Evolutionary conservation across 768 basidiomycete genomes (phyloP), one percentile per base, ranked within the genome.

Genomic region (Astraeus odoratus): DNA sequence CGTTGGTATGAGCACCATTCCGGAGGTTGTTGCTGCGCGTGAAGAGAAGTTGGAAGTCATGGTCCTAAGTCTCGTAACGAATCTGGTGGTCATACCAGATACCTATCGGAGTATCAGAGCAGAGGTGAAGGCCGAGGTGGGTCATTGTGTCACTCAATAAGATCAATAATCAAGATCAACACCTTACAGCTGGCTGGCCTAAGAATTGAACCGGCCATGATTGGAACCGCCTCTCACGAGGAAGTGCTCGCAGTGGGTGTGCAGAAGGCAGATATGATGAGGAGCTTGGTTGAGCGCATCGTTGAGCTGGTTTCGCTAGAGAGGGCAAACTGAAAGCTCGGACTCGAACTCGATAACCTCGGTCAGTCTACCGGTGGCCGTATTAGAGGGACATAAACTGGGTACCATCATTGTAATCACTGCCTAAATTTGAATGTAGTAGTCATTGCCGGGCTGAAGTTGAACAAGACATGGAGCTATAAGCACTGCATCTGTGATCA

Each of bases 1-100:
- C n/a, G 91, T 93, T 2, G 91, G 91, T 2, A 94, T 94, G 91
- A 90, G 86, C 53, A 94, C 92, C 0, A 77, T 93, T 13, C 91
- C 90, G 0, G 91, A 94, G 64, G 91, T 94, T 20, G 68, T 92
- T 19, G 85, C 80, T 0, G 91, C 85, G 8, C 66, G 79, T 39
- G 81, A 89, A 57, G 84, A 82, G 56, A 84, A 82, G 0, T 53
- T 94, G 44, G 75, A 86, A 43, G 78, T 86, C 42, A 70, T 86
- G 64, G 90, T 86, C 4, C 67, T 94, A 34, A 91, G 86, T 52
- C 72, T 94, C 45, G 86, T 91, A 22, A 93, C 90, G 22, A 94
- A 94, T 66, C 72, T 75, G 56, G 92, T 94, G 9, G 81, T 89
- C 36, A 80, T 86, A 47, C 81, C 80, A 0, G 73, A 77, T 8